Conservation (phyloP, 495 filamentous ascomycete species). For the Bryoglossum gracile region DNA sequence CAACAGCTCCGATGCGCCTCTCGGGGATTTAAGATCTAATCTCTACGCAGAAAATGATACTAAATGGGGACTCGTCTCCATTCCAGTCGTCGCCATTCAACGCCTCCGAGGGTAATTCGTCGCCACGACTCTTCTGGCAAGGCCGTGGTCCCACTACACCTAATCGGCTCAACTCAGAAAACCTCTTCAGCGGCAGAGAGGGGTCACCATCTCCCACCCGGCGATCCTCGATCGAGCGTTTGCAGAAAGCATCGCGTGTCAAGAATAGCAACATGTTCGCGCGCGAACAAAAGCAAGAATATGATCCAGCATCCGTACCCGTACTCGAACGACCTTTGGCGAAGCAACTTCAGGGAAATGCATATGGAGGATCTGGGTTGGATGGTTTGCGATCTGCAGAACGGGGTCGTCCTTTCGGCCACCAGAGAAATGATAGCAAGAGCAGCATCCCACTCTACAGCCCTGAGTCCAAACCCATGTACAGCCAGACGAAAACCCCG, state of each 20-base stretch:
- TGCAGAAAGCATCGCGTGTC: constrained; percentile 88
- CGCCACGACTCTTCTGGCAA: constrained; percentile 81
- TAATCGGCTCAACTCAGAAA: constrained; percentile 60
- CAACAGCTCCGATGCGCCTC: constrained; percentile 1
- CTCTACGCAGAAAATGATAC: constrained; percentile 38
- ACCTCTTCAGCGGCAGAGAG: constrained; percentile 54
- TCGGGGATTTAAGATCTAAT: constrained; percentile 26
- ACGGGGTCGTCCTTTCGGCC: constrained; percentile 28
- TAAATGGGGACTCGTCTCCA: constrained; percentile 61
- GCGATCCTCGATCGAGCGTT: constrained; percentile 83
- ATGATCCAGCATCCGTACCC: constrained; percentile 72
- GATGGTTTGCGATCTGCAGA: constrained; percentile 40
- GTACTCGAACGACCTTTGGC: constrained; percentile 73
- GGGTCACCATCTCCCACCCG: constrained; percentile 59
- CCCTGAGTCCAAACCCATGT: too few species aligned
- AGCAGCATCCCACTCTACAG: constrained; percentile 39
- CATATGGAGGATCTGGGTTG: constrained; percentile 42
- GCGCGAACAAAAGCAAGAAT: constrained; percentile 80
- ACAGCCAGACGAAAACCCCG: constrained; percentile 25
- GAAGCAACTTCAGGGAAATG: constrained; percentile 58
- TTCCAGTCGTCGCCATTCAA: constrained; percentile 70
- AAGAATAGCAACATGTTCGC: constrained; percentile 96
- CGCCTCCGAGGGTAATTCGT: constrained; percentile 46
- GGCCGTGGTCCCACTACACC: constrained; percentile 61
- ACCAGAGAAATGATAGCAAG: constrained; percentile 41